Evolutionary conservation across 192 early-diverging fungal genomes (phyloP), one percentile per base, ranked within the genome.

Genomic region (Phycomyces nitens): DNA sequence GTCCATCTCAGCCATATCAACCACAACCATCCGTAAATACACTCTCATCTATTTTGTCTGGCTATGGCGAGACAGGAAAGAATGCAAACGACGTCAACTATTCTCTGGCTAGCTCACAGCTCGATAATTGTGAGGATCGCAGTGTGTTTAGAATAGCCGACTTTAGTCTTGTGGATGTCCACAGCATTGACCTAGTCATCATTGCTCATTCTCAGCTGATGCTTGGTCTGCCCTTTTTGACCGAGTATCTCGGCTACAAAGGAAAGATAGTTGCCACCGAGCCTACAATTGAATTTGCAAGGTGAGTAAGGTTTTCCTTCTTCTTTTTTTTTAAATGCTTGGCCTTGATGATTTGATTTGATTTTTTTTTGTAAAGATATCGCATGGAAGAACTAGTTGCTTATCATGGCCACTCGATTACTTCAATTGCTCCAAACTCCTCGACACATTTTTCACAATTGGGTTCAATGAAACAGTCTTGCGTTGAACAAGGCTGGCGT

Each of bases 191-290:
- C 72, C 80, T 87, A 62, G 79, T 95, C 20, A 70, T 95, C 2
- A 72, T 95, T 26, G 83, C 87, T 44, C 88, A 91, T 75, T 82
- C 82, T 66, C 84, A 87, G 56, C 82, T 90, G 56, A 86, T 89
- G 78, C 72, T 87, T 21, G 85, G 87, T 50, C 74, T 95, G 26
- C 93, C 93, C 16, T 95, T 82, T 66, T 72, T 93, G 27, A 94
- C 90, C 1, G 92, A 94, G 44, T 93, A 89, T 77, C 82, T 86
- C 0, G 84, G 81, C 21, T 95, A 92, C 68, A 76, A 83, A 21
- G 91, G 91, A 3, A 80, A 78, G 6, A 83, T 95, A 4, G 86
- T 84, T 74, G 90, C 88, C 2, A 93, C 92, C 0, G 93, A 92
- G 70, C 89, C 91, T 0, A 87, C 89, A 0, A 83, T 91, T 70